Base-by-base conservation (phyloP, 2,329 filamentous ascomycete genomes). In the Fusarium sublunatum region DNA sequence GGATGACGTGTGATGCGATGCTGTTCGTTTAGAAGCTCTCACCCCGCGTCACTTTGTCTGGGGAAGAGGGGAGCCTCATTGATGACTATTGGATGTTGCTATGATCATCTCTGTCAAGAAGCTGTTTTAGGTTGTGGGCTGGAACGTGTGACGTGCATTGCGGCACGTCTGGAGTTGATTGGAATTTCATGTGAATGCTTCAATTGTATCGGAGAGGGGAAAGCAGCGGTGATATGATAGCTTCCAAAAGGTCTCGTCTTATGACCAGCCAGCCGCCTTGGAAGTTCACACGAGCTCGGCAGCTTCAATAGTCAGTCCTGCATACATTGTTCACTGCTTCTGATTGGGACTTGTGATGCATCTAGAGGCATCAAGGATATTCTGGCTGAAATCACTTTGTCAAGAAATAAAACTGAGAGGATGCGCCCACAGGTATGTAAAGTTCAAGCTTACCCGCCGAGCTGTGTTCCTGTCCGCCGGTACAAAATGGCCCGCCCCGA, bases 1-100 rank as follows among this genome's bases (percentile, higher is more conserved):
- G 26, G 40, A 68, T 69, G 66, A 69, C 66, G 66, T 68, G 39
- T 46, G 42, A 47, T 56, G 41, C 15, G n/a, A 39, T 32, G 31
- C n/a, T 24, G 28, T 50, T n/a, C 19, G 4, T 56, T 41, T 35
- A 45, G 44, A 39, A 58, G 29, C 46, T 62, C 28, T 45, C 42
- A 41, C 25, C 46, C 46, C 60, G 42, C 60, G 61, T 39, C 13
- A 26, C 19, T 22, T 25, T 31, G 12, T 42, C 46, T 40, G 42
- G 39, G 25, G 40, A 51, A 34, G 41, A 42, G 8, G 43, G 8
- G 40, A 53, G 26, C 40, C 34, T 50, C 31, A 24, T 34, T 57
- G 46, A 41, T 53, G 51, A 47, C 24, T 25, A 65, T 62, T 65
- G 61, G 61, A 53, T 29, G 11, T 24, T 43, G 12, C 4, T 34